Evolutionary conservation across 495 filamentous ascomycete species (phyloP).

Genomic region (Daldinia decipiens): DNA sequence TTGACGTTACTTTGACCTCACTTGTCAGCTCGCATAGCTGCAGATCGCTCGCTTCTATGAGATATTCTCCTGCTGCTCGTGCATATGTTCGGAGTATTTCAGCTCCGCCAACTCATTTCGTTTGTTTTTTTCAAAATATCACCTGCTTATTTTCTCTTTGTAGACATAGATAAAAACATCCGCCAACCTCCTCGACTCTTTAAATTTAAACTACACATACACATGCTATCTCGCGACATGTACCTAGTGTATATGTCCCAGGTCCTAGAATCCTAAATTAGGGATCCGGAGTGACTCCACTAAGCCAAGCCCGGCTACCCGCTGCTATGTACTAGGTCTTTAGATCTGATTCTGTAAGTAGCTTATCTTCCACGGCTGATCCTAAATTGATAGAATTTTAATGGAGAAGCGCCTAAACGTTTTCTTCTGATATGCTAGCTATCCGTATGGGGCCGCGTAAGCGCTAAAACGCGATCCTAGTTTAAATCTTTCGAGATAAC

Average conservation of each 20-base stretch:
- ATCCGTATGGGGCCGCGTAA: background rate
- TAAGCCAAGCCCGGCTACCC: slow-evolving; percentile 1
- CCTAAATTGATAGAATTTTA: background rate
- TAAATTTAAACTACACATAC: background rate
- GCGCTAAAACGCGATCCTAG: background rate
- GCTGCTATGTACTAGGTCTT: background rate
- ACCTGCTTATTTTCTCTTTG: background rate
- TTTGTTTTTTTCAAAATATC: background rate
- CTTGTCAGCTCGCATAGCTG: background rate
- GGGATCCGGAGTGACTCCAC: background rate
- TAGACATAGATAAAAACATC: slow-evolving; percentile 1
- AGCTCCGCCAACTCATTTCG: slow-evolving; percentile 4
- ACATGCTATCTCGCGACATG: too few relatives aligned
- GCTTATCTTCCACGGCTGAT: background rate
- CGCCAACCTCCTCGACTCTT: background rate
- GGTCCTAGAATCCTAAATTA: background rate
- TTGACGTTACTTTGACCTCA: background rate
- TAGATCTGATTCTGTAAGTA: slow-evolving; percentile 2
- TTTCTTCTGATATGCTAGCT: background rate
- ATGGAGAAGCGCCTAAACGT: background rate
- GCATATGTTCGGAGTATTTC: background rate
- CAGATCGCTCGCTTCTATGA: background rate
- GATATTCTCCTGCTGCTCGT: background rate
- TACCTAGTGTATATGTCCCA: background rate
- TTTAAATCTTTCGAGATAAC: background rate